These are phyloP conservation scores for Wickerhamiella brachini DNA, from an alignment of 805 yeast species.

Conservation along the genomic window DNA sequence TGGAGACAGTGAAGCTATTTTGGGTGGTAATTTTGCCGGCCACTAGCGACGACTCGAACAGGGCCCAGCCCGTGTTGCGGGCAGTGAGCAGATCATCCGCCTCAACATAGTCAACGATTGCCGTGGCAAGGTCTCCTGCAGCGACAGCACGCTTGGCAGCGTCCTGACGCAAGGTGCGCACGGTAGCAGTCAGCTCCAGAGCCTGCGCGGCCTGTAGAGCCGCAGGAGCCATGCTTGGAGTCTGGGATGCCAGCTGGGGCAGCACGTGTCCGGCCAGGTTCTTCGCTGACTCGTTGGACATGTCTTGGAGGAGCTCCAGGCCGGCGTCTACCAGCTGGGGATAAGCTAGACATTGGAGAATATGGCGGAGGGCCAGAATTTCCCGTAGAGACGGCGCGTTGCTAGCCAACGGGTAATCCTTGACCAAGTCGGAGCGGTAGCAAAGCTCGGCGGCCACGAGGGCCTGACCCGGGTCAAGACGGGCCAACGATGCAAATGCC, in stretches of 20 bases:
- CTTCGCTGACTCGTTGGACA: constrained; percentile 3
- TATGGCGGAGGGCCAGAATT: constrained; percentile 3
- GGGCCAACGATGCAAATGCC: constrained; percentile 1
- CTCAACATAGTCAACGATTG: background rate
- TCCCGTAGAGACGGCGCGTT: constrained; percentile 3
- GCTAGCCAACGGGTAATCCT: background rate
- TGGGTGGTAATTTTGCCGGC: constrained; percentile 1
- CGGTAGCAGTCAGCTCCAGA: constrained; percentile 1
- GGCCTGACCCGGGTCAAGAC: constrained; percentile 4
- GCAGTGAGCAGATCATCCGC: constrained; percentile 3
- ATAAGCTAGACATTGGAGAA: constrained; percentile 3
- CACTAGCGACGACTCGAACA: constrained; percentile 5
- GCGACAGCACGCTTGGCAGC: constrained; percentile 3
- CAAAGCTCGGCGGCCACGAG: constrained; percentile 4
- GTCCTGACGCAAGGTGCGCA: constrained; percentile 2
- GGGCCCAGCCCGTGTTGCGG: constrained; percentile 3
- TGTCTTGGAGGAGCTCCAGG: constrained; percentile 4
- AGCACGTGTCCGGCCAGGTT: constrained; percentile 1
- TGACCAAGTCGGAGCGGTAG: constrained; percentile 1
- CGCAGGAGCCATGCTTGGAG: background rate
- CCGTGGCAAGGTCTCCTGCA: constrained; percentile 1
- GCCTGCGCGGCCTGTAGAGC: constrained; percentile 3
- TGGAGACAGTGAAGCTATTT: constrained; percentile 1
- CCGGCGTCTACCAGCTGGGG: constrained; percentile 5
- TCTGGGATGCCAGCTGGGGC: constrained; percentile 5